Evolutionary conservation across 306 rosid species (phyloP).

Genomic region (Boehmeria nivea): DNA sequence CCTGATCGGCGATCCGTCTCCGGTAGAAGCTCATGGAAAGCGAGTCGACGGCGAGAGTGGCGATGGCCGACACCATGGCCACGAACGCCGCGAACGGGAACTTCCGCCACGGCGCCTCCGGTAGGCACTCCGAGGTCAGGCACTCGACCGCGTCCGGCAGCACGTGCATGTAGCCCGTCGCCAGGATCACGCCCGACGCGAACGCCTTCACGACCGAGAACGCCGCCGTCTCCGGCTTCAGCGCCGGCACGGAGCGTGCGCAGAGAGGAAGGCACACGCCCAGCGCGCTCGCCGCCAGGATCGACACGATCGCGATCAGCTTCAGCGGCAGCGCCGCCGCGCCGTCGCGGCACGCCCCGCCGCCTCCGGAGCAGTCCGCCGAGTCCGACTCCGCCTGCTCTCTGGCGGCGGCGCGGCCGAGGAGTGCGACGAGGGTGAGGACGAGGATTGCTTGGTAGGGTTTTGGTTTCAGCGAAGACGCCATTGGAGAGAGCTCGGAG

Average conservation of each 20-base stretch:
- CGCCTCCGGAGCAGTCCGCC: constrained; percentile 4
- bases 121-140: constrained; percentile 46
- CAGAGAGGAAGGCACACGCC: constrained; percentile 41
- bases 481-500: constrained; percentile 7
- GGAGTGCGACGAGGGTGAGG: constrained; percentile 1
- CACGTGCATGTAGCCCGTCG: constrained; percentile 74
- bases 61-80: constrained; percentile 54
- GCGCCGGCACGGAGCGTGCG: constrained; percentile 33
- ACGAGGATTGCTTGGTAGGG: background rate
- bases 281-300: constrained; percentile 37
- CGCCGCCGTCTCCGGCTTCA: constrained; percentile 35
- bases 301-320: constrained; percentile 40
- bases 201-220: constrained; percentile 53
- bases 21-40: constrained; percentile 34
- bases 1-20: constrained; percentile 10
- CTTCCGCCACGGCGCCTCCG: constrained; percentile 43
- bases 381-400: background rate
- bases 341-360: constrained; percentile 32
- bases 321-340: constrained; percentile 30
- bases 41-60: constrained; percentile 57
- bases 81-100: constrained; percentile 58
- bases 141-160: constrained; percentile 46
- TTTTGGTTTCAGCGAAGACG: background rate
- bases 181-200: constrained; percentile 65
- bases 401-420: background rate